Evolutionary conservation across 1,139 yeast genomes (phyloP).

Genomic region (Sugiyamaella japonica): DNA sequence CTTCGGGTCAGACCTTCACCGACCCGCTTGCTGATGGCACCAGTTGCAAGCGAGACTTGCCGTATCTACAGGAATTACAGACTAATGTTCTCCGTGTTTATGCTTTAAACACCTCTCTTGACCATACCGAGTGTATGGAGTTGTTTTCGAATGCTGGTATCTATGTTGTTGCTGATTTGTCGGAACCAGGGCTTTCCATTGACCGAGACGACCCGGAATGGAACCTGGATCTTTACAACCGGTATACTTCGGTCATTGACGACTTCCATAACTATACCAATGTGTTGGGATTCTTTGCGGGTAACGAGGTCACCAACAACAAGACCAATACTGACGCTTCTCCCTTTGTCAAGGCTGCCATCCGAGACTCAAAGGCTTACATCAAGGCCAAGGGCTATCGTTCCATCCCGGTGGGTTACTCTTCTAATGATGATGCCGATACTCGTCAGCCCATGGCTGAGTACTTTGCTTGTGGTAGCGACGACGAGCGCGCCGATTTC

Average conservation of each 20-base stretch:
- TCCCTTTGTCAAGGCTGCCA: slow-evolving; percentile 78
- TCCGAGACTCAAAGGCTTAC: slow-evolving; percentile 80
- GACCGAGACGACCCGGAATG: slow-evolving; percentile 75
- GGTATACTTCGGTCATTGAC: slow-evolving; percentile 66
- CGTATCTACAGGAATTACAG: slow-evolving; percentile 64
- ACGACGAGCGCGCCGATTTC: slow-evolving; percentile 75
- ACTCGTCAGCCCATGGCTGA: slow-evolving; percentile 55
- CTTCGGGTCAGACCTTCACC: slow-evolving; percentile 49
- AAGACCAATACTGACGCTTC: slow-evolving; percentile 65
- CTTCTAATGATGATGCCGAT: slow-evolving; percentile 90
- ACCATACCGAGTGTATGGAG: slow-evolving; percentile 90
- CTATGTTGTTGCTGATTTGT: slow-evolving; percentile 84
- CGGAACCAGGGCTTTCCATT: slow-evolving; percentile 77
- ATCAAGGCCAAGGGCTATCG: slow-evolving; percentile 62
- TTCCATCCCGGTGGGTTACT: slow-evolving; percentile 86
- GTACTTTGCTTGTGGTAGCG: slow-evolving; percentile 72
- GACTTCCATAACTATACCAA: slow-evolving; percentile 79
- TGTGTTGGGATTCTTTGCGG: slow-evolving; percentile 91
- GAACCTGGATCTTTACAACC: slow-evolving; percentile 51
- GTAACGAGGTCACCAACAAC: slow-evolving; percentile 89
- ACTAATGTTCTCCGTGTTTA: slow-evolving; percentile 85
- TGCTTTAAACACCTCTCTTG: slow-evolving; percentile 74
- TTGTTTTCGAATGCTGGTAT: slow-evolving; percentile 90
- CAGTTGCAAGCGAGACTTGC: slow-evolving; percentile 77
- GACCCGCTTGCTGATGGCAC: slow-evolving; percentile 71